Base-by-base conservation (phyloP, 768 basidiomycete species). In the Leccinum sublutescens region DNA sequence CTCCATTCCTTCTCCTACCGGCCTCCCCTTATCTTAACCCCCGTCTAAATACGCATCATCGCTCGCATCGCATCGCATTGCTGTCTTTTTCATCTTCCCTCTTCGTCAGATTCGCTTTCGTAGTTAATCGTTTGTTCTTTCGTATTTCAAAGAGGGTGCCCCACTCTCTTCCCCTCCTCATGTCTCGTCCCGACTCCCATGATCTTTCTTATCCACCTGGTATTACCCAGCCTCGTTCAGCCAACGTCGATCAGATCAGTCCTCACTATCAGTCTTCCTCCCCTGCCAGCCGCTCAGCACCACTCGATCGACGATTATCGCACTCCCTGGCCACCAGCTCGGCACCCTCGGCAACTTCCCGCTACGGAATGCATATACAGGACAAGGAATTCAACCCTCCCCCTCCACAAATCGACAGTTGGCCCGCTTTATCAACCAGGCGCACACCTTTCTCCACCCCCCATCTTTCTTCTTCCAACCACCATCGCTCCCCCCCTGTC, bases 171-270 rank as follows among this genome's bases (percentile, higher is more conserved):
- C 54, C 52, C 48, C 48, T 21, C 36, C 45, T 47, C 62, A 82
- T 83, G 83, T 79, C 81, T 50, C 78, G 70, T 58, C 64, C 70
- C 60, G 80, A 80, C 54, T 63, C 72, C 50, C 72, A 76, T 63
- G 80, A 82, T 57, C 75, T 72, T 60, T 76, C 78, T 50, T 70
- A 69, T 59, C 62, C 63, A 25, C 69, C 75, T 1, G 77, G 76
- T 48, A 65, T 74, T 40, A 60, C 56, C 19, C 58, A 57, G 36
- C 60, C 66, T 58, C 76, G 72, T 27, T 66, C 67, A 17, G 56
- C 67, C 33, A 62, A 74, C 58, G 62, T 67, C 58, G 78, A 77
- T 63, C 68, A 57, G 52, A 52, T 58, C 58, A 51, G 19, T 52
- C 17, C 50, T 27, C 40, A 43, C 4, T 60, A 68, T 59, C 63